Conservation (phyloP, 495 filamentous ascomycete genomes). For the Penicillium egyptiacum region DNA sequence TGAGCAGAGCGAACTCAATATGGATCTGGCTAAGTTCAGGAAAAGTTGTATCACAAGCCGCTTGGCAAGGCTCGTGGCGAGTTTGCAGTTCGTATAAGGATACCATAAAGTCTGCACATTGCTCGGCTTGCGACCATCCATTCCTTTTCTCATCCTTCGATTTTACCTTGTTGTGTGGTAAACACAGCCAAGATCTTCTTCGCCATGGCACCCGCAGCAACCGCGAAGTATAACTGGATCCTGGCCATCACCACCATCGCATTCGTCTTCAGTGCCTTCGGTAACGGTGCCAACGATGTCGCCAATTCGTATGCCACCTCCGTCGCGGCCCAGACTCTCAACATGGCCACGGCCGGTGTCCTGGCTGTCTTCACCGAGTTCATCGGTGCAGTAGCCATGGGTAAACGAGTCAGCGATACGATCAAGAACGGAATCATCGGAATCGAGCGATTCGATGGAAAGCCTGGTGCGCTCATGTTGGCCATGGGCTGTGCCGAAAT, state of each 20-base stretch:
- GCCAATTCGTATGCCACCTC: constrained; percentile 48
- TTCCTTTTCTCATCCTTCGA: background rate
- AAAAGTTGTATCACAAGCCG: background rate
- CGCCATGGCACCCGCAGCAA: constrained; percentile 28
- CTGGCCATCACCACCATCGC: constrained; percentile 46
- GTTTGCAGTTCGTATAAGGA: constrained; percentile 7
- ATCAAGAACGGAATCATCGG: constrained; percentile 66
- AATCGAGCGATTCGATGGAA: constrained; percentile 48
- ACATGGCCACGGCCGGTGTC: constrained; percentile 40
- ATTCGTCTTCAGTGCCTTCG: constrained; percentile 45
- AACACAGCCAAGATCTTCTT: background rate
- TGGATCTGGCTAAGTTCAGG: constrained; percentile 8
- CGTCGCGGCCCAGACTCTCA: constrained; percentile 37
- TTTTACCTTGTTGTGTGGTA: background rate
- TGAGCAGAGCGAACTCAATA: background rate
- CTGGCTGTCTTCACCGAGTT: constrained; percentile 48
- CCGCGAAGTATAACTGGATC: constrained; percentile 51
- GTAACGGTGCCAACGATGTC: constrained; percentile 51
- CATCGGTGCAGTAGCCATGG: constrained; percentile 62
- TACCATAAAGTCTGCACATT: background rate
- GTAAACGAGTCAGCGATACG: constrained; percentile 62
- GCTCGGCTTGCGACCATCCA: background rate
- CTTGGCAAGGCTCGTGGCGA: constrained; percentile 12
- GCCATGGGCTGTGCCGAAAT: constrained; percentile 62
- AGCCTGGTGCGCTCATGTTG: constrained; percentile 59